phyloP scores from a whole-genome alignment of 1,284 basidiomycete genomes.

The Stygiomarasmius scandens region DNA sequence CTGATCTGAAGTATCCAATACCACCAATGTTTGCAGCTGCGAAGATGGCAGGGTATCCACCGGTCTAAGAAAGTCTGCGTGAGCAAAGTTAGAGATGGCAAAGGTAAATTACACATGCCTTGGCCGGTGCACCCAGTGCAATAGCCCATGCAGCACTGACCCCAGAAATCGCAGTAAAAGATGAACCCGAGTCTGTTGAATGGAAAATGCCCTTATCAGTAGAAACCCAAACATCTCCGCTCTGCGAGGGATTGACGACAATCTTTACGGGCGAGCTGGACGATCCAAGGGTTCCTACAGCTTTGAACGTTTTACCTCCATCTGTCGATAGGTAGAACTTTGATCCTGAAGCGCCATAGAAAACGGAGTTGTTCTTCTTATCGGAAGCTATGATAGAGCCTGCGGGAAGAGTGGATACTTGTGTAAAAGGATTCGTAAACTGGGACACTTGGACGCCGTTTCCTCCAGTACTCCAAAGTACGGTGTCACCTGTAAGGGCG shows the following conservation, averaged over 20 bases:
- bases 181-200: slow-evolving; percentile 53
- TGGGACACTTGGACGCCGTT: slow-evolving; percentile 57
- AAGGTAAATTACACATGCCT: slow-evolving; percentile 5
- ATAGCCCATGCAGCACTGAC: slow-evolving; percentile 59
- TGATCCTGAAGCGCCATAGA: slow-evolving; percentile 57
- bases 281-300: slow-evolving; percentile 45
- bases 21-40: slow-evolving; percentile 54
- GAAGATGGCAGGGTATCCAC: slow-evolving; percentile 59
- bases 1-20: slow-evolving; percentile 58
- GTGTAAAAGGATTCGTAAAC: slow-evolving; percentile 48
- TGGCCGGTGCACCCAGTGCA: slow-evolving; percentile 57
- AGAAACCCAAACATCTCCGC: slow-evolving; percentile 66
- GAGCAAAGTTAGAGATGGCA: too few species aligned
- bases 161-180: slow-evolving; percentile 51
- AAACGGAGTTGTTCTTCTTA: slow-evolving; percentile 56
- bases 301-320: slow-evolving; percentile 53
- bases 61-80: slow-evolving; percentile 30
- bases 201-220: slow-evolving; percentile 60
- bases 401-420: slow-evolving; percentile 53
- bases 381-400: slow-evolving; percentile 61
- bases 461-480: slow-evolving; percentile 55
- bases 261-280: slow-evolving; percentile 55
- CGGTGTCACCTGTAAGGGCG: slow-evolving; percentile 37
- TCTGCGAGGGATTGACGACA: slow-evolving; percentile 52
- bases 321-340: slow-evolving; percentile 63